Evolutionary conservation across 2,329 filamentous ascomycete species (phyloP), one percentile per base, ranked within the genome.

Genomic region (Aspergillus fructus): DNA sequence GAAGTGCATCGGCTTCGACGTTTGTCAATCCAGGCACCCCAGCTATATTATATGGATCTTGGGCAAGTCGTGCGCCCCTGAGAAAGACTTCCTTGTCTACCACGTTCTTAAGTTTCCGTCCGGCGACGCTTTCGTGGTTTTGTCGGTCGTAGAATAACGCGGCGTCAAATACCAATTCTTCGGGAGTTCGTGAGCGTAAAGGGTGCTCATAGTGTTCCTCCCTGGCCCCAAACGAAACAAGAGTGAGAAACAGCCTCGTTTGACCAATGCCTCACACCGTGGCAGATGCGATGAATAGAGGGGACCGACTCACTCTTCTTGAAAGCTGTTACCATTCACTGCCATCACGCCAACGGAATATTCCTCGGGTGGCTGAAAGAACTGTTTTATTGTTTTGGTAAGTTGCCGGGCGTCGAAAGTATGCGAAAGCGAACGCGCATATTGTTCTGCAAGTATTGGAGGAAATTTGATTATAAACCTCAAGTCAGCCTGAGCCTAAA

Each of bases 41-140:
- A 15, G n/a, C 39, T 7, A 42, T 24, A 15, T 61, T 50, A 1
- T 17, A 21, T 6, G 42, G 50, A 5, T 57, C 47, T 24, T 24
- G 42, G 12, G 61, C 61, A 19, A 62, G 53, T 3, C 24, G 47
- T 12, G 57, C 61, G 19, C 59, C 61, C 39, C 37, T 58, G 9
- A 57, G 23, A 4, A 62, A 54, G 4, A 58, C 9, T 4, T 59
- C 42, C 4, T 58, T 23, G 19, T 59, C 59, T 13, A 63, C 47
- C 7, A 59, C 57, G 15, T 34, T 42, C 3, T 34, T 13, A 1
- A 63, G 54, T 15, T 40, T 40, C n/a, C 2, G 13, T 40, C 37
- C 37, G 1, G 8, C 15, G 5, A 17, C 15, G 9, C 4, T 40
- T 40, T 17, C 5, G 6, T 15, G 8, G 17, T 40, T 40, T 17